Base-by-base conservation (phyloP, 768 basidiomycete genomes). In the Hortiboletus flavorubellus region DNA sequence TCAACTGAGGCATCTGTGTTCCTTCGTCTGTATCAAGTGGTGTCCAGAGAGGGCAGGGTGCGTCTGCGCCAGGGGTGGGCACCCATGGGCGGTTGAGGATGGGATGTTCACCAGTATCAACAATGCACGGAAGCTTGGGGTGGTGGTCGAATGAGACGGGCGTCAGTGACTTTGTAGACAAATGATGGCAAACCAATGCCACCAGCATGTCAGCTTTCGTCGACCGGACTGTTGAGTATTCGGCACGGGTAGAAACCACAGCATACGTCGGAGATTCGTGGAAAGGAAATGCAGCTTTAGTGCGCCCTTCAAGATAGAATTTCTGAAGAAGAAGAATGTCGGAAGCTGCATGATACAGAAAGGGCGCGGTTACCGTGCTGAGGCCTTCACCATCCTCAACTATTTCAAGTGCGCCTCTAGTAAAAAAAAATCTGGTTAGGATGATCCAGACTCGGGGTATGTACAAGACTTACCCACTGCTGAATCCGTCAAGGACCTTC, bases 141-240 rank as follows among this genome's bases (percentile, higher is more conserved):
- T 49, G 48, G 8, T 18, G 42, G 18, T 55, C 38, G 8, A 55
- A 55, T 18, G 49, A 55, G 3, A 41, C 43, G 1, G 49, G 43
- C 10, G 4, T 12, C 4, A 55, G 48, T 1, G 16, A 14, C 31
- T 55, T 16, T 15, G 44, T 55, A 39, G 54, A 49, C 43, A 55
- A 10, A 3, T 55, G 54, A 12, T 55, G 43, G 31, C 43, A 45
- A 38, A 55, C 49, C 14, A 55, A 18, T 2, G 49, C 26, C 4
- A 55, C 54, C 44, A 55, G 15, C 49, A 55, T 55, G 23, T 55
- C 54, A 2, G 48, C 49, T 26, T 55, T 55, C 12, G 43, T 55
- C 1, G 37, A 55, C 5, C 37, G 49, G 4, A 46, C 38, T 16
- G 15, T 2, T 2, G 35, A 8, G 15, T 55, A 55, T n/a, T 50